Conservation (phyloP, 1,284 basidiomycete species). For the Leucoagaricus sp. region DNA sequence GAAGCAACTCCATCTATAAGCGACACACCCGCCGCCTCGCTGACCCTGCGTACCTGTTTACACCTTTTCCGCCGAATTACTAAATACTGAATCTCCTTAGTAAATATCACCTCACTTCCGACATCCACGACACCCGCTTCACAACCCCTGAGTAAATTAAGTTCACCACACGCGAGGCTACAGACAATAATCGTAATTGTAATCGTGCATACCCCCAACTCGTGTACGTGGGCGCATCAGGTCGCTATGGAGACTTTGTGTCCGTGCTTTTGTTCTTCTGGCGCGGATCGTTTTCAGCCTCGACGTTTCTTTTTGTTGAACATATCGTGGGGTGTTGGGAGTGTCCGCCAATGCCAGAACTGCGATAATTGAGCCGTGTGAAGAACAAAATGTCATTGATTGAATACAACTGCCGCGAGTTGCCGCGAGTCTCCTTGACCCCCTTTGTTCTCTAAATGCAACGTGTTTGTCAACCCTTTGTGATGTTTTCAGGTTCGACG, state of each 20-base stretch:
- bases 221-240: background rate
- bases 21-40: no score
- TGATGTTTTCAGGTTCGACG: slow-evolving; percentile 1
- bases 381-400: background rate
- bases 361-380: slow-evolving; percentile 5
- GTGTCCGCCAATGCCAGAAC: no score
- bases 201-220: no score
- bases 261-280: background rate
- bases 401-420: background rate
- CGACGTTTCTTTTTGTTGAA: background rate
- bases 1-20: no score
- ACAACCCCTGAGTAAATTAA: background rate
- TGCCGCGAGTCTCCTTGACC: background rate
- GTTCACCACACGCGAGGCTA: background rate
- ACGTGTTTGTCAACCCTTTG: background rate
- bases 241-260: slow-evolving; percentile 11
- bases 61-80: background rate
- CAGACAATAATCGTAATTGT: background rate
- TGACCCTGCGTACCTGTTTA: background rate
- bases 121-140: background rate
- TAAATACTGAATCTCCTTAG: no score
- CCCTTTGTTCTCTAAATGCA: background rate
- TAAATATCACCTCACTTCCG: background rate
- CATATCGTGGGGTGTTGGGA: background rate
- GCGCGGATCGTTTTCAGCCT: background rate